Conservation (phyloP, 768 basidiomycete species). For the Mycena crocata region DNA sequence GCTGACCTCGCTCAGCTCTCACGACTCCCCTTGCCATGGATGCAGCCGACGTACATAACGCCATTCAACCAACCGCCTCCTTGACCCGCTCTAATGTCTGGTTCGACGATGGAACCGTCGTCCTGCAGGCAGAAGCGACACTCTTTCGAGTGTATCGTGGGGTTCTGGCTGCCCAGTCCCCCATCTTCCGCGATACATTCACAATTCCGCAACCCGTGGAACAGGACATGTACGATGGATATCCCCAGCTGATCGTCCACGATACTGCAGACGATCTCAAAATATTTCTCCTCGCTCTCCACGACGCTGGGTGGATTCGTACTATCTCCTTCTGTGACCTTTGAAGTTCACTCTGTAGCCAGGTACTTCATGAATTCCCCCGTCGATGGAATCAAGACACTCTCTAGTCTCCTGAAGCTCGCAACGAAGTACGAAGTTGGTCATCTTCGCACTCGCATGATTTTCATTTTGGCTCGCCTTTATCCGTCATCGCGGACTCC, state of each 20-base stretch:
- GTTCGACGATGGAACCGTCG: conserved; percentile 14
- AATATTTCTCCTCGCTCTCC: background rate
- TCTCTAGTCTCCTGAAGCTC: background rate
- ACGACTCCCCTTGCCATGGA: too few relatives aligned
- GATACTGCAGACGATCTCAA: conserved; percentile 1
- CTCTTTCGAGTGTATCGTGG: conserved; percentile 18
- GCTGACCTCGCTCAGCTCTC: too few relatives aligned
- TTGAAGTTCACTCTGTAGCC: background rate
- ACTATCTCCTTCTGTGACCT: background rate
- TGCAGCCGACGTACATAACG: too few relatives aligned
- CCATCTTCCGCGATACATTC: conserved; percentile 14
- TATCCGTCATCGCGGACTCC: background rate
- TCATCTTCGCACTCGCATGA: conserved; percentile 1
- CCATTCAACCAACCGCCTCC: too few relatives aligned
- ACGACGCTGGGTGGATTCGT: background rate
- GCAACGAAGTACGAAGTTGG: conserved; percentile 8
- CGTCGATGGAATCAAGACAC: background rate
- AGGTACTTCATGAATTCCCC: conserved; percentile 5
- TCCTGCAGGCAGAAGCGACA: background rate
- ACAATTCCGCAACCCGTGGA: conserved; percentile 6
- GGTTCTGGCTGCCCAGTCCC: conserved; percentile 8
- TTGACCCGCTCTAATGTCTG: too few relatives aligned
- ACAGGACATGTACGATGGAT: conserved; percentile 1
- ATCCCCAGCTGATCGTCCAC: background rate
- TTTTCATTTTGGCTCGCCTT: background rate